These are phyloP conservation scores for Penicillium corylophilum DNA, from an alignment of 2,329 filamentous ascomycete genomes.

Conservation along the genomic window DNA sequence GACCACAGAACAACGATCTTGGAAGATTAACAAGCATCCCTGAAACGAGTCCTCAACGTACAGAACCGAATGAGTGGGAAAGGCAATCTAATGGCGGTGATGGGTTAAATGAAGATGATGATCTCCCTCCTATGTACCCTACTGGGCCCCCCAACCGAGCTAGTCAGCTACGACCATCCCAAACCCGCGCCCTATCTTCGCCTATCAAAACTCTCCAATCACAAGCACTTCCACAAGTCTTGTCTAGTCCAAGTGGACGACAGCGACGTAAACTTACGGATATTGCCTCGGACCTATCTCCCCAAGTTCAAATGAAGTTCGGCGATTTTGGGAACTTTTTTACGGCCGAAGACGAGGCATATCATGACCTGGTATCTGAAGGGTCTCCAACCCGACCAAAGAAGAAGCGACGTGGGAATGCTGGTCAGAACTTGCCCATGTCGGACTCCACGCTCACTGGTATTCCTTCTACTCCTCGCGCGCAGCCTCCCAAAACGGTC, in stretches of 20 bases:
- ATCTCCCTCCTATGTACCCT: constrained; percentile 35
- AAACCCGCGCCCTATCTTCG: constrained; percentile 23
- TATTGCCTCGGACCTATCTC: constrained; percentile 45
- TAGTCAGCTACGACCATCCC: constrained; percentile 20
- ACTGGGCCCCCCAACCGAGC: constrained; percentile 13
- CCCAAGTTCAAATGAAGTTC: constrained; percentile 33
- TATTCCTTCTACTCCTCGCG: constrained; percentile 28
- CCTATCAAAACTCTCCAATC: constrained; percentile 27
- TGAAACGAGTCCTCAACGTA: constrained; percentile 38
- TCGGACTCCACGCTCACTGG: constrained; percentile 31
- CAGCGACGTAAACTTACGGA: constrained; percentile 41
- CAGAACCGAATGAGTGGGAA: constrained; percentile 24
- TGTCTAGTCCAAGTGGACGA: constrained; percentile 41
- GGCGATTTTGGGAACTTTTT: constrained; percentile 38
- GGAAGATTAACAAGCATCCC: constrained; percentile 37
- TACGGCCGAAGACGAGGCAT: constrained; percentile 42
- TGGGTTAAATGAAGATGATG: constrained; percentile 37
- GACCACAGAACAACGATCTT: constrained; percentile 23
- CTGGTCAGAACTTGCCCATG: constrained; percentile 30
- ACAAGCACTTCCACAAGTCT: constrained; percentile 23
- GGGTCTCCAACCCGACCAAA: constrained; percentile 34
- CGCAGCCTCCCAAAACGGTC: constrained; percentile 17
- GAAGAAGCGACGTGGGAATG: constrained; percentile 39
- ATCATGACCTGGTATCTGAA: constrained; percentile 32
- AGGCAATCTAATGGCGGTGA: constrained; percentile 23